Evolutionary conservation across 2,329 filamentous ascomycete genomes (phyloP), one percentile per base, ranked within the genome.

Genomic region (Aureobasidium melanogenum): DNA sequence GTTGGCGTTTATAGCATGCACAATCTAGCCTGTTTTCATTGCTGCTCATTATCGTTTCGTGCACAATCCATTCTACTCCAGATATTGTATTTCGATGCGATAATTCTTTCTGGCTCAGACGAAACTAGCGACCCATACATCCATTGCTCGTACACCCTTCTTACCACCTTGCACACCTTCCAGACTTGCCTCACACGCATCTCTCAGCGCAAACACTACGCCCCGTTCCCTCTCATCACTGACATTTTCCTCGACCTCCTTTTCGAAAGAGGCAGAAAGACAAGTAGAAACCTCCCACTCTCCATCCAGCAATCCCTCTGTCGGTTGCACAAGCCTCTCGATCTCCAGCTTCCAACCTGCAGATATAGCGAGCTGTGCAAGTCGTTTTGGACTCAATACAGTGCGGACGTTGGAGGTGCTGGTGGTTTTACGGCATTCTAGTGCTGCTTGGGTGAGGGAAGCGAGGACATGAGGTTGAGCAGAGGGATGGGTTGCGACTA

Each of bases 401-500:
- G 74, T 79, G 54, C 77, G 75, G 12, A 84, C 74, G 66, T 85
- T 84, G 9, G 73, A 74, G 0, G 57, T 62, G 58, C 74, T 77
- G 0, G 69, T 63, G 0, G 64, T 59, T 56, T 75, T 74, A 34
- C 24, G 41, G 5, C 38, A 56, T 26, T 61, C 48, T 6, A 61
- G 34, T 10, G 74, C 74, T 2, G 70, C 73, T 66, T 83, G 80
- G 0, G 80, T 69, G 22, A 84, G 67, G 2, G 76, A 76, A n/a
- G 80, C 79, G 1, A 84, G 70, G 7, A 84, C 76, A 64, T 84
- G 82, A 19, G 81, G 75, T 47, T 72, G 63, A 0, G 77, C 75
- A 1, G 73, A 70, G 6, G 67, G 68, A 26, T 74, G 63, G 0
- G 73, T 74, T 0, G 79, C 75, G 8, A 68, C 66, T 28, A 82